Base-by-base conservation (phyloP, 176 grass and related monocot genomes). In the Juncus effusus region DNA sequence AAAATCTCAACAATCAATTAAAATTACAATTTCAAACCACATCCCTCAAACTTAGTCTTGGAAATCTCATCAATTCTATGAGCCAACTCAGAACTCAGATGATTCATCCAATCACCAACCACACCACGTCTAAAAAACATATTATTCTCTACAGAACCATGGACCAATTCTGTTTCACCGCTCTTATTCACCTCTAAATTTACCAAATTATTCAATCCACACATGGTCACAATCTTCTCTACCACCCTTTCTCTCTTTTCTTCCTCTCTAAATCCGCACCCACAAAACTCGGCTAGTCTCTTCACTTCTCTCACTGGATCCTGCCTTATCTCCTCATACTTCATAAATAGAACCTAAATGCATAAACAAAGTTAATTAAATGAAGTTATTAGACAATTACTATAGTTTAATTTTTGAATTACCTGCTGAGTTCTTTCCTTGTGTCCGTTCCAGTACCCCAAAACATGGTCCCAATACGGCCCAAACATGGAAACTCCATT, bases 381-480 rank as follows among this genome's bases (percentile, higher is more conserved):
- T 28, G 85, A 7, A 38, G 72, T 37, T 61, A 28, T 28, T 28
- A 28, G 19, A 28, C 19, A 28, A 28, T 28, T 28, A 28, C 19
- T 28, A 28, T 28, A 28, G 19, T 28, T 28, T 28, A 28, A 28
- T 28, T 28, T 28, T 28, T 28, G 19, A 28, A 28, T 15, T 16
- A 80, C 76, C 62, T 53, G 15, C 4, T 84, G 73, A 0, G 74
- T 51, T 10, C 10, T n/a, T 1, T n/a, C 62, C 10, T 60, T 14
- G 59, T 74, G 80, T 28, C 74, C 81, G 3, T 16, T 55, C 86
- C 77, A 81, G 38, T 84, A 81, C 28, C 5, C n/a, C 12, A 84
- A 73, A 35, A 63, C 42, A 70, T 84, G 86, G 16, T 89, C 81
- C 86, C 77, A 84, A 5, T 77, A 56, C 10, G 81, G 81, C 8